Conservation (phyloP, 441 rosid genomes). For the Adansonia gregorii region DNA sequence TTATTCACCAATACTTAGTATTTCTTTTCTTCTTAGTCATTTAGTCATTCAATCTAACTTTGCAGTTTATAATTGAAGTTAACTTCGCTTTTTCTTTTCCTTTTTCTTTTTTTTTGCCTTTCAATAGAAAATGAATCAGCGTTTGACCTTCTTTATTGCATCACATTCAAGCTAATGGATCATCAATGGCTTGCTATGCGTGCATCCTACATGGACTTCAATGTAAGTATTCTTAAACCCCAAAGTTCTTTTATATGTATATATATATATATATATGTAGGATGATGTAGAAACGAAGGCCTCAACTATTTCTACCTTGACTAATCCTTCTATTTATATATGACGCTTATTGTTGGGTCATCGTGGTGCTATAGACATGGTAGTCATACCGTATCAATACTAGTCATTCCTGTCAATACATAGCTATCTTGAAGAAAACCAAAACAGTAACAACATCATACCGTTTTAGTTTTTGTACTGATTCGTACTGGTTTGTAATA, state of each 20-base stretch:
- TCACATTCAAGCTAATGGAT: slow-evolving; percentile 96
- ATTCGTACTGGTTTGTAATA: too few species aligned
- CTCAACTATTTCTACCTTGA: background rate
- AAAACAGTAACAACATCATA: too few species aligned
- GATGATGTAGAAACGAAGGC: background rate
- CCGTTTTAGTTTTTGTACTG: too few species aligned
- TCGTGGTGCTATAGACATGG: background rate
- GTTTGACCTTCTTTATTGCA: slow-evolving; percentile 93
- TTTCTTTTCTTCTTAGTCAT: background rate
- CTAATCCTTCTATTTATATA: background rate
- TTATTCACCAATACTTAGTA: background rate
- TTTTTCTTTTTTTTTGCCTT: slow-evolving; percentile 19
- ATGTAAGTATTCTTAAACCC: slow-evolving; percentile 52
- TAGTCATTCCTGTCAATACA: too few species aligned
- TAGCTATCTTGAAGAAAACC: too few species aligned
- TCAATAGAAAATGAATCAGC: slow-evolving; percentile 79
- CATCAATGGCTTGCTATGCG: slow-evolving; percentile 89
- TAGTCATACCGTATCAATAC: too few species aligned
- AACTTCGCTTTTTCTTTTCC: too few species aligned
- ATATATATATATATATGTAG: background rate
- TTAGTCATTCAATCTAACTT: background rate
- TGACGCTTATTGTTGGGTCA: background rate
- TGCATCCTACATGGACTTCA: slow-evolving; percentile 99
- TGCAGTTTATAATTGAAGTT: background rate
- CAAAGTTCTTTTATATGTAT: slow-evolving; percentile 15